Percentiles rank a stretch among this genome's conserved stretches.
Conservation (phyloP, 2,329 filamentous ascomycete species). For the Sphaerostilbella broomeana region DNA sequence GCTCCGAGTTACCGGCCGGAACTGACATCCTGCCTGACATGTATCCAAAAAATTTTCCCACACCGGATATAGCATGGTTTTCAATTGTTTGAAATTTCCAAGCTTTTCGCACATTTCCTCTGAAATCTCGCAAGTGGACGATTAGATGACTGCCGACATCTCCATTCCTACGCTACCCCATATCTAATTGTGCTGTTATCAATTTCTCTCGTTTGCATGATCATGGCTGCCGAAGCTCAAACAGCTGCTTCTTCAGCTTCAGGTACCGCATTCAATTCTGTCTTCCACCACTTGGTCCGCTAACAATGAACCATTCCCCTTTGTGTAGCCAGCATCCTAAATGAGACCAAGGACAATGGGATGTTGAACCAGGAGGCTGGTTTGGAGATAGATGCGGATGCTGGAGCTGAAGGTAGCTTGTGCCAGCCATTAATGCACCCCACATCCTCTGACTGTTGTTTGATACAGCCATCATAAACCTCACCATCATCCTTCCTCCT, state of each 20-base stretch:
- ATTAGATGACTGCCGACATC: constrained; percentile 22
- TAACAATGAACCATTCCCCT: background rate
- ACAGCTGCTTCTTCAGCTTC: constrained; percentile 20
- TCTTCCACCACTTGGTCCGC: background rate
- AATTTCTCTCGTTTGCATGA: constrained; percentile 15
- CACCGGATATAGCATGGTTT: constrained; percentile 17
- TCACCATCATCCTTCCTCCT: constrained; percentile 78
- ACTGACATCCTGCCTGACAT: too few species aligned
- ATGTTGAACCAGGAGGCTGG: constrained; percentile 23
- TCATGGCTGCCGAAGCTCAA: constrained; percentile 28
- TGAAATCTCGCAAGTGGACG: too few species aligned
- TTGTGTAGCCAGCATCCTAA: constrained; percentile 18
- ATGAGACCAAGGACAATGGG: constrained; percentile 21
- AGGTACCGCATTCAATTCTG: too few species aligned
- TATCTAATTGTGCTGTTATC: constrained; percentile 15
- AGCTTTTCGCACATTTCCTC: too few species aligned
- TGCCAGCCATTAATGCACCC: background rate
- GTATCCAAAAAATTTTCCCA: too few species aligned
- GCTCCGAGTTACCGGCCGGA: too few species aligned
- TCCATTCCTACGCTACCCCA: constrained; percentile 16
- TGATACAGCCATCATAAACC: constrained; percentile 43
- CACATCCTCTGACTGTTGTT: constrained; percentile 2
- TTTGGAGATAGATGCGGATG: constrained; percentile 25
- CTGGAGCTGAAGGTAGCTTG: constrained; percentile 29
- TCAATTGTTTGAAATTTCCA: too few species aligned